These are phyloP conservation scores for Pulicaria dysenterica DNA, from an alignment of 129 eudicot species.

Conservation along the genomic window DNA sequence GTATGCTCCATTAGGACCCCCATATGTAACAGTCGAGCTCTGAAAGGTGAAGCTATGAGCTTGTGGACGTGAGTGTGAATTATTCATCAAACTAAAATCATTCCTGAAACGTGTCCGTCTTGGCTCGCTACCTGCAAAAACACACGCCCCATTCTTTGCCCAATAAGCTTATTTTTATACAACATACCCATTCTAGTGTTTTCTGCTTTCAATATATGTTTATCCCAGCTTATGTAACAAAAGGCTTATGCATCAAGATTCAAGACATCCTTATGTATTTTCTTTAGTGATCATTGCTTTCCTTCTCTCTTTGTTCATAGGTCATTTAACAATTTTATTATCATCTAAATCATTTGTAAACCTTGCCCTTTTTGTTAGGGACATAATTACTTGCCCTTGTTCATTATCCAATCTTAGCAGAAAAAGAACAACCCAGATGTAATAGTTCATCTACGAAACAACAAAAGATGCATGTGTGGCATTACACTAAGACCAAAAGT, in stretches of 20 bases:
- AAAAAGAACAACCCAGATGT: too few relatives aligned
- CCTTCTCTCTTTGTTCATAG: too few relatives aligned
- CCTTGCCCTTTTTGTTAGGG: background rate
- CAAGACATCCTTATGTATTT: background rate
- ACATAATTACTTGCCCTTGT: background rate
- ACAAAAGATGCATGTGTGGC: too few relatives aligned
- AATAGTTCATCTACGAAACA: too few relatives aligned
- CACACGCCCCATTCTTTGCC: background rate
- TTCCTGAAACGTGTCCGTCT: slow-evolving; percentile 44
- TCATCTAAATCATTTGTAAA: slow-evolving; percentile 3
- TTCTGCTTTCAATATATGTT: background rate
- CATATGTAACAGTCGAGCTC: slow-evolving; percentile 77
- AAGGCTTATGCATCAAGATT: background rate
- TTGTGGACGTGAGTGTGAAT: slow-evolving; percentile 44
- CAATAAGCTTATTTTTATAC: too few relatives aligned
- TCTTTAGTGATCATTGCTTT: too few relatives aligned
- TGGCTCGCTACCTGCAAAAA: slow-evolving; percentile 50
- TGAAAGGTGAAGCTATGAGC: slow-evolving; percentile 63
- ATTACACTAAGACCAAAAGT: background rate
- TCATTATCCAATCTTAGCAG: background rate
- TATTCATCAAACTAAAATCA: slow-evolving; percentile 39
- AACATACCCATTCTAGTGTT: background rate
- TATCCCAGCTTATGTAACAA: background rate
- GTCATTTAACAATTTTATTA: too few relatives aligned
- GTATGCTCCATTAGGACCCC: slow-evolving; percentile 85